Evolutionary conservation across 352 stramenopile species (phyloP).

Genomic region (Aphanomyces cochlioides): DNA sequence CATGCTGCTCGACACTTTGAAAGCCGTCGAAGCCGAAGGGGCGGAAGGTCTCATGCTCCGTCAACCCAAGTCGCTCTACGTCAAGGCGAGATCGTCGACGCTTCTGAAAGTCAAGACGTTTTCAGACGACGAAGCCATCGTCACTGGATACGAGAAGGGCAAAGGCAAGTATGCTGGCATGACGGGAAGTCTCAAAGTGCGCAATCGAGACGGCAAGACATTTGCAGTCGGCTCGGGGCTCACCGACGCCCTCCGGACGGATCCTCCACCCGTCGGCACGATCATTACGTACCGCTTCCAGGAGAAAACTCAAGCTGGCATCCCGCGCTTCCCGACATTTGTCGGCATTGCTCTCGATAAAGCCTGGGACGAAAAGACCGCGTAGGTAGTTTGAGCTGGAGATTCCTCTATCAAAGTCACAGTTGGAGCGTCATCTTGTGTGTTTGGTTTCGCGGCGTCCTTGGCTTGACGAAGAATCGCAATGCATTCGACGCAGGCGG

Average conservation of each 20-base stretch:
- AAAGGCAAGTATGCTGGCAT: conserved; percentile 66
- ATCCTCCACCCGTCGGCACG: conserved; percentile 47
- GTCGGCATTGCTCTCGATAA: conserved; percentile 57
- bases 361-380: not conserved
- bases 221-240: conserved; percentile 71
- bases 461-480: not conserved
- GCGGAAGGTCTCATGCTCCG: conserved; percentile 74
- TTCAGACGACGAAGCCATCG: conserved; percentile 58
- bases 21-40: conserved; percentile 51
- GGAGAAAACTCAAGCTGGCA: conserved; percentile 62
- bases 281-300: conserved; percentile 81
- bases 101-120: conserved; percentile 80
- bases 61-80: conserved; percentile 53
- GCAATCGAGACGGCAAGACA: conserved; percentile 61
- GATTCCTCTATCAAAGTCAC: too few species aligned
- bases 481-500: not conserved
- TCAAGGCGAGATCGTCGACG: conserved; percentile 44
- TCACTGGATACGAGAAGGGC: conserved; percentile 61
- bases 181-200: conserved; percentile 51
- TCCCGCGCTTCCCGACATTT: conserved; percentile 72
- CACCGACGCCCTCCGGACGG: conserved; percentile 49
- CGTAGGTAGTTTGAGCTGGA: not conserved
- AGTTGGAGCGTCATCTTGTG: too few species aligned
- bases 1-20: conserved; percentile 53
- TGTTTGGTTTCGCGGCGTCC: too few species aligned